Base-by-base conservation (phyloP, 116 monocot species). In the Trichopus zeylanicus region DNA sequence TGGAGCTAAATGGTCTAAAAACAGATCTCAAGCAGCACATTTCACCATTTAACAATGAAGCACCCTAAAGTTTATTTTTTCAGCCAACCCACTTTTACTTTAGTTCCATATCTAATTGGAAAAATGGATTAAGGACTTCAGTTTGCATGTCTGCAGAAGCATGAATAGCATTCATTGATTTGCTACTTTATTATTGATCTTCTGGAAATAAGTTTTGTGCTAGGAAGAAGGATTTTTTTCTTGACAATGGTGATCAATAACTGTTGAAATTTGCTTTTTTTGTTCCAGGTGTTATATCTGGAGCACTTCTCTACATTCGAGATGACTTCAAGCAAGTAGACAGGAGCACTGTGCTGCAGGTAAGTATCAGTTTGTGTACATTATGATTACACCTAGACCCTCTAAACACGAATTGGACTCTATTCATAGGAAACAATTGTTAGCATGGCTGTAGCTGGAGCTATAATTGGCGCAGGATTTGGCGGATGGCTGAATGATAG, bases 381-480 rank as follows among this genome's bases (percentile, higher is more conserved):
- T 52, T 3, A 42, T n/a, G 18, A 8, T 12, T 6, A 7, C 8
- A 42, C n/a, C n/a, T 42, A 42, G n/a, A n/a, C 3, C 18, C 23
- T 33, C 6, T 18, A 29, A 15, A 26, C 21, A 25, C 8, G 47
- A 29, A 42, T 42, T 55, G 24, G 28, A 10, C 0, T 56, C 4
- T 37, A 22, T 64, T 6, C n/a, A 67, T 60, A 94, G 90, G 94
- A 94, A 74, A 94, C 86, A 1, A 94, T 94, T 61, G 94, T 94
- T 20, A 94, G 94, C 65, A 94, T 94, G 94, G 94, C 94, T 38
- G 94, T 89, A 29, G 86, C 89, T 21, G 94, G 94, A 48, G 93
- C 93, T 4, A 86, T 94, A 32, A 56, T 94, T 24, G 94, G 94
- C 26, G 94, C 94, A 28, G 94, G 53, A 6, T 26, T 89, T 26